Base-by-base conservation (phyloP, 78 protist genomes). In the Mastigamoeba balamuthi region DNA sequence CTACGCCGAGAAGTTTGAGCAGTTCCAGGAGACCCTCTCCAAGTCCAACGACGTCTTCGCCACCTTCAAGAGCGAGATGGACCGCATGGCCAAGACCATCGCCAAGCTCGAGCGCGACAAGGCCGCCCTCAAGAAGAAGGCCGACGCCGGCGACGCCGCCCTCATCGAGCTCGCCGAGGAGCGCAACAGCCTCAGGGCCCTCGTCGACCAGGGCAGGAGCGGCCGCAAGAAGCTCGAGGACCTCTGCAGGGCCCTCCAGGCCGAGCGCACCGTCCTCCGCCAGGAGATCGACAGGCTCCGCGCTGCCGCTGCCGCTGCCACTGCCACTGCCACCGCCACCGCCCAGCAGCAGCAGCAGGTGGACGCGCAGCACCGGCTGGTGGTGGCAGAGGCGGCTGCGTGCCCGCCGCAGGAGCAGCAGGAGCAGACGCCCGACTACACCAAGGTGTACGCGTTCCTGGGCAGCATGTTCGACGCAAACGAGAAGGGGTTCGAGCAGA, bases 31-130 rank as follows among this genome's bases (percentile, higher is more conserved):
- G 42, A 42, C 79, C 1, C 2, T 75, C 29, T 1, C 52, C 17
- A 63, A 65, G 58, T 37, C 53, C 63, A 75, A 75, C 58, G 79
- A 75, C 48, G 52, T 64, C 29, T 75, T 75, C 52, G 41, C 0
- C 65, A 40, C 72, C 40, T 75, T 75, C 79, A 75, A 75, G 58
- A 30, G 29, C 5, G 79, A 75, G 68, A 65, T 38, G 41, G 79
- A 75, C 40, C 43, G 40, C 53, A 58, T 58, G 69, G 0, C 30
- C 7, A 52, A 30, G 64, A 10, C 2, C 25, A 36, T 40, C 41
- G 2, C 27, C 64, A 52, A 37, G 40, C 23, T 41, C 4, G 79
- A 75, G 72, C 64, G 65, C 64, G 79, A 75, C 58, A 29, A 41
- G 10, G 1, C 1, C 1, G 39, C 36, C 8, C 36, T 66, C 28